These are phyloP conservation scores for Evansstolkia leycettana DNA, from an alignment of 495 filamentous ascomycete genomes.

Conservation along the genomic window DNA sequence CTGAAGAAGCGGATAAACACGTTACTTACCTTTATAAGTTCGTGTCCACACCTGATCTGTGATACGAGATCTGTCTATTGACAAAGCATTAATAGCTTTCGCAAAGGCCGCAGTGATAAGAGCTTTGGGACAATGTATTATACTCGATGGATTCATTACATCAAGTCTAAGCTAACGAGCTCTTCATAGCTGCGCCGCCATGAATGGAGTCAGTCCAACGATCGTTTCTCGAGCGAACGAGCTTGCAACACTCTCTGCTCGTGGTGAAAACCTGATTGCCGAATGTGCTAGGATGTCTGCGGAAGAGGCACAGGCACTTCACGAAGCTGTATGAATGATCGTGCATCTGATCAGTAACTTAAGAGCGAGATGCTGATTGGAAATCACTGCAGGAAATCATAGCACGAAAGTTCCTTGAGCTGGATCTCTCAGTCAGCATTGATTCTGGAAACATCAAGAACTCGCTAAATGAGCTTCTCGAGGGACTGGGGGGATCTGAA, in stretches of 20 bases:
- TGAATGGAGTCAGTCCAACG: slow-evolving; percentile 64
- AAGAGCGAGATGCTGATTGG: slow-evolving; percentile 2
- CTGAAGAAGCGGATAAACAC: slow-evolving; percentile 51
- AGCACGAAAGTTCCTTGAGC: slow-evolving; percentile 21
- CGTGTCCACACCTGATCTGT: slow-evolving; percentile 1
- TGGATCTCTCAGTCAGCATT: slow-evolving; percentile 13
- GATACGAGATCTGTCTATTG: slow-evolving; percentile 1
- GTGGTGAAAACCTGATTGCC: slow-evolving; percentile 63
- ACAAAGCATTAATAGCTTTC: slow-evolving; percentile 26
- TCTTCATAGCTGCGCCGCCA: slow-evolving; percentile 51
- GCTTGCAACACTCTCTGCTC: slow-evolving; percentile 53
- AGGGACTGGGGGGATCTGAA: slow-evolving; percentile 1
- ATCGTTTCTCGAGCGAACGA: slow-evolving; percentile 69
- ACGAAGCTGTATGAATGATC: slow-evolving; percentile 39
- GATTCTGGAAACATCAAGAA: slow-evolving; percentile 4
- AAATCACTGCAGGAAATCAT: slow-evolving; percentile 15
- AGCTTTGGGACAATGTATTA: slow-evolving; percentile 67
- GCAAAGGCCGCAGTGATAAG: slow-evolving; percentile 56
- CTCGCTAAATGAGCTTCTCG: slow-evolving; percentile 14
- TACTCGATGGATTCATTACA: too few species aligned
- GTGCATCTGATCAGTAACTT: not conserved
- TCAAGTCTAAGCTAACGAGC: not conserved
- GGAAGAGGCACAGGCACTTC: slow-evolving; percentile 46
- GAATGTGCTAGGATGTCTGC: slow-evolving; percentile 53
- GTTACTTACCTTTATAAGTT: slow-evolving; percentile 83